Evolutionary conservation across 345 rosid genomes (phyloP).

Genomic region (Leavenworthia alabamica): DNA sequence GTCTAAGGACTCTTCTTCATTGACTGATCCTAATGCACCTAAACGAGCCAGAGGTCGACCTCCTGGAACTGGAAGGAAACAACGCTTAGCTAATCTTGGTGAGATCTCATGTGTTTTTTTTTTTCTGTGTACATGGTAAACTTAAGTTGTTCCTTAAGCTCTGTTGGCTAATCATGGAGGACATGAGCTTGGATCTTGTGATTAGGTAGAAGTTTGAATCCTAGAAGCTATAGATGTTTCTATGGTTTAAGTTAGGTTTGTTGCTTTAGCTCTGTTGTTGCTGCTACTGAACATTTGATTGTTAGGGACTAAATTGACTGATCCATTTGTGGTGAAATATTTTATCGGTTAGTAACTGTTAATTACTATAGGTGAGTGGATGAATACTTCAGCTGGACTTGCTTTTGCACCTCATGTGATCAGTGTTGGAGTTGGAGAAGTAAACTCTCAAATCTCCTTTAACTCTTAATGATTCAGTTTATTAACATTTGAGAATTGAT

Average conservation of each 20-base stretch:
- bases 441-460: conserved; percentile 16
- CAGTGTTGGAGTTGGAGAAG: conserved; percentile 78
- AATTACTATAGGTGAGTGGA: conserved; percentile 86
- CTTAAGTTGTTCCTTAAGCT: not conserved
- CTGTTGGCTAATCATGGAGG: conserved; percentile 42
- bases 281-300: not conserved
- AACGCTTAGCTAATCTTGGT: conserved; percentile 82
- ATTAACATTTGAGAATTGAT: not conserved
- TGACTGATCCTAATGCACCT: conserved; percentile 47
- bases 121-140: not conserved
- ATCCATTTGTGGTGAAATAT: not conserved
- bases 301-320: not conserved
- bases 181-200: not conserved
- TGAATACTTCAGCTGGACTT: conserved; percentile 88
- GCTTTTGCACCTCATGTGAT: conserved; percentile 97
- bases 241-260: not conserved
- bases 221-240: not conserved
- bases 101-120: conserved; percentile 22
- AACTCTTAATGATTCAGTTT: not conserved
- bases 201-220: not conserved
- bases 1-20: conserved; percentile 49
- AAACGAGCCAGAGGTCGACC: conserved; percentile 78
- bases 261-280: conserved; percentile 9
- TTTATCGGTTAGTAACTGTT: not conserved
- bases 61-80: conserved; percentile 98